These are phyloP conservation scores for Solanum dulcamara DNA, from an alignment of 257 asterid species.

Conservation along the genomic window DNA sequence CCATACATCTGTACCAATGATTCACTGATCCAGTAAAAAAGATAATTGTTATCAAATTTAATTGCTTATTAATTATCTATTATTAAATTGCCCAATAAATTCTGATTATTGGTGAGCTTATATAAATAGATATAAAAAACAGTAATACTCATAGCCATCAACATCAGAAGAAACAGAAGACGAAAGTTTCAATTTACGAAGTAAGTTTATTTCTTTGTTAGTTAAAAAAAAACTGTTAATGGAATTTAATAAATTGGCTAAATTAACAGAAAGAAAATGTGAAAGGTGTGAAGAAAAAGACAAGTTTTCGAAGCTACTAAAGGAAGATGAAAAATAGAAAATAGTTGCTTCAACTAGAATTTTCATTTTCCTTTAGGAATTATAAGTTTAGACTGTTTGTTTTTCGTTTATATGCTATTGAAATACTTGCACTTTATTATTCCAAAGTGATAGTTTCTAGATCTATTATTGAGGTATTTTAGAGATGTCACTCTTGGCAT, in stretches of 20 bases:
- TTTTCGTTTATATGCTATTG: too few relatives aligned
- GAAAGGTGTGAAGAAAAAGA: not conserved
- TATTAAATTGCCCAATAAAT: not conserved
- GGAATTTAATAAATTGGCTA: not conserved
- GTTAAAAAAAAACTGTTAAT: not conserved
- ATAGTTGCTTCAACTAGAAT: too few relatives aligned
- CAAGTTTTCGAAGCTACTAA: not conserved
- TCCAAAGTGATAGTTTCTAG: too few relatives aligned
- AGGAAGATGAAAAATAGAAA: too few relatives aligned
- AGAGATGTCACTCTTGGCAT: too few relatives aligned
- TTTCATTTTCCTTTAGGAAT: too few relatives aligned
- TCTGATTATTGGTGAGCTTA: not conserved
- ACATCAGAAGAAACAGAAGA: not conserved
- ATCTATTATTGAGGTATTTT: too few relatives aligned
- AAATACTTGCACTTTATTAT: too few relatives aligned
- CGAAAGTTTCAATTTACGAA: not conserved
- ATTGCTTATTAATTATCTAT: not conserved
- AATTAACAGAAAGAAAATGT: not conserved
- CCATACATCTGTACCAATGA: not conserved
- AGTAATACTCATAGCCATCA: not conserved
- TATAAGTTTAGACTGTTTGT: too few relatives aligned
- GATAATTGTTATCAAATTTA: not conserved
- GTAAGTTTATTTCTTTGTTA: not conserved
- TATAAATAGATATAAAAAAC: not conserved
- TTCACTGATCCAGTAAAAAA: not conserved